phyloP scores from a whole-genome alignment of 1,284 basidiomycete species.

The Gomphus bonarii region DNA sequence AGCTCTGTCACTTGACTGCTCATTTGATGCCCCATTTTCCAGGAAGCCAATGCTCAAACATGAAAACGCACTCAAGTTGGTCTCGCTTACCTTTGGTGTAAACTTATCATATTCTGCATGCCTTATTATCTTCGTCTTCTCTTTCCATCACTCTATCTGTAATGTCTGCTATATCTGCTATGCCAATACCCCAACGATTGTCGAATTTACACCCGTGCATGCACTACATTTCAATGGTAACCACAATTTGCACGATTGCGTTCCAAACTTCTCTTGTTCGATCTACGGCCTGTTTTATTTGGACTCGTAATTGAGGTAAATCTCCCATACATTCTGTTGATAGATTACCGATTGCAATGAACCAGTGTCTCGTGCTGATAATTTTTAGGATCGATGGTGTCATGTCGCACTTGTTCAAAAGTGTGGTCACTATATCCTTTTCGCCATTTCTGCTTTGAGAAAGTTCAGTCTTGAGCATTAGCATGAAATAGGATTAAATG shows the following conservation, averaged over 20 bases:
- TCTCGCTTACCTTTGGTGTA: background rate
- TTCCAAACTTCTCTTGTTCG: background rate
- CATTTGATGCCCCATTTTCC: background rate
- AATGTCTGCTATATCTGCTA: background rate
- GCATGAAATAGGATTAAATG: no score
- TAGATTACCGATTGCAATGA: background rate
- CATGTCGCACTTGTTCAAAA: background rate
- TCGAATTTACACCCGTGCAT: background rate
- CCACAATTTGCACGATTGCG: background rate
- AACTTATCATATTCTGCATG: background rate
- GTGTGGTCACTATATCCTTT: no score
- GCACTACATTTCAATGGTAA: background rate
- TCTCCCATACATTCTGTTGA: background rate
- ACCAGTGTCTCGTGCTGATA: background rate
- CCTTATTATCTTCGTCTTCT: background rate
- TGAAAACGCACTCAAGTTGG: background rate
- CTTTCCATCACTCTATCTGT: background rate
- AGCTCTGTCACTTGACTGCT: background rate
- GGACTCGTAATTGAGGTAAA: background rate
- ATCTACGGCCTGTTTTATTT: background rate
- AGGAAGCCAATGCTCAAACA: slow-evolving; percentile 3
- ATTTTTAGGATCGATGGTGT: background rate
- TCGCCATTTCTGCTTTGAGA: no score
- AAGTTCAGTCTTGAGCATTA: no score
- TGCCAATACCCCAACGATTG: background rate